phyloP scores from a whole-genome alignment of 345 rosid species.

The Syzygium aqueum region DNA sequence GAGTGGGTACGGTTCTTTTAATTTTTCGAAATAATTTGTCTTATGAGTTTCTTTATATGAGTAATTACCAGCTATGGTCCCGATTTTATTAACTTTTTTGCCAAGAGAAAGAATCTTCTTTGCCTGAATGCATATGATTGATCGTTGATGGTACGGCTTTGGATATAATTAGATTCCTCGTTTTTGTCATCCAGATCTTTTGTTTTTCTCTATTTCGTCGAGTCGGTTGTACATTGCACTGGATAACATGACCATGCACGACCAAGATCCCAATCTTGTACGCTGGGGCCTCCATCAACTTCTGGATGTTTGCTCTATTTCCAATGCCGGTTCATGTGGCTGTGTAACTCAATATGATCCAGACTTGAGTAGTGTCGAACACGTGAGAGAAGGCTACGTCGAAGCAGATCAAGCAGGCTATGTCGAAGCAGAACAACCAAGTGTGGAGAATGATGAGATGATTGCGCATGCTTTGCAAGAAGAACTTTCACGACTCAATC shows the following conservation, averaged over 20 bases:
- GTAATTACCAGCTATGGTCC: not conserved
- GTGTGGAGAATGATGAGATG: conserved; percentile 64
- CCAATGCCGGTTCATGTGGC: conserved; percentile 37
- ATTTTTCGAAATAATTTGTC: not conserved
- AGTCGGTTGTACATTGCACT: not conserved
- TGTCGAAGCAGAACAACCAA: conserved; percentile 10
- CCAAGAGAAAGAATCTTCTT: not conserved
- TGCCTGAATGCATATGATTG: not conserved
- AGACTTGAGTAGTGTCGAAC: conserved; percentile 31
- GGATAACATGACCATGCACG: conserved; percentile 19
- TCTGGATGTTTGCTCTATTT: conserved; percentile 43
- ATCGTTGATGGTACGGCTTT: not conserved
- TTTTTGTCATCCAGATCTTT: not conserved
- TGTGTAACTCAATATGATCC: conserved; percentile 42
- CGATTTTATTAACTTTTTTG: not conserved
- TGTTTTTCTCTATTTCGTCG: not conserved
- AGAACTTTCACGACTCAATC: conserved; percentile 56
- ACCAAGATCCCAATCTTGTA: conserved; percentile 35
- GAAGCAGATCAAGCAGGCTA: conserved; percentile 25
- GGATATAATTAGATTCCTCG: not conserved
- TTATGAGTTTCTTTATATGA: not conserved
- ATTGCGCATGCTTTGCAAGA: conserved; percentile 74
- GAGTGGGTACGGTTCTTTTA: not conserved
- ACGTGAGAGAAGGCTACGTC: conserved; percentile 46
- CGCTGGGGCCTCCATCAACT: conserved; percentile 69